Evolutionary conservation across 495 filamentous ascomycete species (phyloP).

Genomic region (Jackrogersella minutella): DNA sequence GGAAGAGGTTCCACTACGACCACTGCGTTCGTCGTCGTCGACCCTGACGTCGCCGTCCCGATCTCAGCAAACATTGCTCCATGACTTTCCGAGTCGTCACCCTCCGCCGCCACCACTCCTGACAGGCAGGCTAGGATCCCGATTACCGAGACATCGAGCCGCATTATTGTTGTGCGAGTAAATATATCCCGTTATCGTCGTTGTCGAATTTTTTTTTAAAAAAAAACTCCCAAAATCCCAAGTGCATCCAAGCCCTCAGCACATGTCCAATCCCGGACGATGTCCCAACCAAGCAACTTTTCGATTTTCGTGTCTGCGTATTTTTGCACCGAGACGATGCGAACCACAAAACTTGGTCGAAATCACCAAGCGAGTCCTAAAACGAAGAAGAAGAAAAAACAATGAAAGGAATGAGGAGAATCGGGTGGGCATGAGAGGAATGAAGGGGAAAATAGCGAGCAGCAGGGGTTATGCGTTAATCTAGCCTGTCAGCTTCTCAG

Average conservation of each 20-base stretch:
- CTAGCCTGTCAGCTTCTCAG: slow-evolving; percentile 40
- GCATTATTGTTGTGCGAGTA: slow-evolving; percentile 40
- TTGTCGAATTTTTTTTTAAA: too few relatives aligned
- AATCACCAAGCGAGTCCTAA: slow-evolving; percentile 11
- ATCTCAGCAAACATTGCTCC: background rate
- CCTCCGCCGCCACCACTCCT: slow-evolving; percentile 26
- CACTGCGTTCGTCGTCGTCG: slow-evolving; percentile 10
- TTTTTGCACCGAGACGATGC: slow-evolving; percentile 18
- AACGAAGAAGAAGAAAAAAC: slow-evolving; percentile 26
- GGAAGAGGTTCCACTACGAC: background rate
- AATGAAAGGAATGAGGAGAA: slow-evolving; percentile 22
- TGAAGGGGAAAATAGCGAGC: slow-evolving; percentile 26
- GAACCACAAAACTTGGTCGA: slow-evolving; percentile 3
- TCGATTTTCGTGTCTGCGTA: background rate
- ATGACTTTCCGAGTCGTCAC: background rate
- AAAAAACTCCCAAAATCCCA: slow-evolving; percentile 33
- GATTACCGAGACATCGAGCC: slow-evolving; percentile 38
- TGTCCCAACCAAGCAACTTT: slow-evolving; percentile 14
- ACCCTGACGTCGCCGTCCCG: slow-evolving; percentile 6
- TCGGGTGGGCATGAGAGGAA: slow-evolving; percentile 21
- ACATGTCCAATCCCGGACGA: slow-evolving; percentile 19
- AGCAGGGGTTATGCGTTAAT: slow-evolving; percentile 27
- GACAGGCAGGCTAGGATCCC: slow-evolving; percentile 38
- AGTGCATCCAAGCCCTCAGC: slow-evolving; percentile 29
- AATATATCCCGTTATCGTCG: slow-evolving; percentile 16